Percentiles rank a stretch among this genome's conserved stretches.
phyloP scores from a whole-genome alignment of 116 monocot genomes.

The Iris pallida region DNA sequence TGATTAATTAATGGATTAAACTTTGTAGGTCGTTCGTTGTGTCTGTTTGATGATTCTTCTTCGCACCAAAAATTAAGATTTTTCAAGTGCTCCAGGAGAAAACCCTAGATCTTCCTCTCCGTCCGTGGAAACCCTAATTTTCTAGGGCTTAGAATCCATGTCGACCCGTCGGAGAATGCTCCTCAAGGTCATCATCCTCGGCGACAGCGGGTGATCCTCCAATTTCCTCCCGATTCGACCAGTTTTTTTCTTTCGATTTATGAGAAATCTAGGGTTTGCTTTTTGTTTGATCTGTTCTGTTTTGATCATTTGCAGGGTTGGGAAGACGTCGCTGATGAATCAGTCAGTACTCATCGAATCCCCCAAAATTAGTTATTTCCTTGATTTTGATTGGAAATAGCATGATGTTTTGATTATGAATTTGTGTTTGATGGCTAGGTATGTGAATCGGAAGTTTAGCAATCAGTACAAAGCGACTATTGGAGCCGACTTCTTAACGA shows the following conservation, averaged over 20 bases:
- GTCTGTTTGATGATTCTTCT: not conserved
- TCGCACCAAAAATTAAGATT: not conserved
- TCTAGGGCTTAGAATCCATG: conserved; percentile 36
- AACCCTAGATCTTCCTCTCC: conserved; percentile 4
- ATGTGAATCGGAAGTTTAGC: conserved; percentile 53
- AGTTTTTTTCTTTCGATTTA: conserved; percentile 1
- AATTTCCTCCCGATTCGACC: not conserved
- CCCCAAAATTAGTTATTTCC: conserved; percentile 33
- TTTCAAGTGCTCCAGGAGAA: not conserved
- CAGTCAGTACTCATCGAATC: conserved; percentile 64
- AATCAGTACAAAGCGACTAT: conserved; percentile 96
- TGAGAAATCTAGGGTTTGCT: conserved; percentile 55
- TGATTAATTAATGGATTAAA: too few relatives aligned
- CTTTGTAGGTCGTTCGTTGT: not conserved
- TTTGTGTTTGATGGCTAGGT: not conserved
- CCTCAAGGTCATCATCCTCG: conserved; percentile 97
- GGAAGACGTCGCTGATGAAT: conserved; percentile 94
- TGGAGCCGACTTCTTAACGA: conserved; percentile 94
- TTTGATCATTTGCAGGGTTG: conserved; percentile 48
- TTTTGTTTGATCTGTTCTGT: not conserved
- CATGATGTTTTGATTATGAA: not conserved
- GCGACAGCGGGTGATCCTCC: conserved; percentile 82
- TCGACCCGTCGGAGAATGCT: conserved; percentile 86
- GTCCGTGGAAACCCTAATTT: not conserved
- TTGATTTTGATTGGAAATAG: not conserved